Base-by-base conservation (phyloP, 805 yeast species). In the Ogataea paradorogensis region DNA sequence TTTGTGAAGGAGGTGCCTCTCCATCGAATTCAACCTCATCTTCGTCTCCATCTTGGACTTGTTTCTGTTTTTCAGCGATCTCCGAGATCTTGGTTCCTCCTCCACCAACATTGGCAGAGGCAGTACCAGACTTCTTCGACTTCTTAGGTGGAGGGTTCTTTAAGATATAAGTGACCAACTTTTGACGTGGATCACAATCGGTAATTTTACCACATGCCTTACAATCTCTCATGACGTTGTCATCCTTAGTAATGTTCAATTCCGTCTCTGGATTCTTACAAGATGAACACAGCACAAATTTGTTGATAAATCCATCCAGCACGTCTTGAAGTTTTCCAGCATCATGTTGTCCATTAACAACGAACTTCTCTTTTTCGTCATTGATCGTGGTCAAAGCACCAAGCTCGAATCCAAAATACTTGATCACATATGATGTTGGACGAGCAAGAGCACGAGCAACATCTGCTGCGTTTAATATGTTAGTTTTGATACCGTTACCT, bases 211-310 rank as follows among this genome's bases (percentile, higher is more conserved):
- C 99, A 74, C 99, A 93, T 15, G 99, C 99, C 65, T 93, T 93
- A 74, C 99, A 93, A 66, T 93, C 97, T 67, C 89, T 82, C 53
- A 81, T 82, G 60, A 93, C 70, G 51, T 71, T 72, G 30, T 82
- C 93, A 50, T 78, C 82, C 53, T 81, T 84, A 55, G 82, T 80
- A 53, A 93, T 73, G 52, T 81, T 73, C 61, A 90, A 82, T 61
- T 88, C 97, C 16, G 99, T 93, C 70, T 93, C 99, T 33, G 99
- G 99, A 70, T 93, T 93, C 71, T 86, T 85, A 74, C 99, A 93
- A 42, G 87, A 76, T 20, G 85, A 90, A 78, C 99, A 93, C 38
- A 93, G 76, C 47, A 93, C 96, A 60, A 88, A 93, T 66, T 82
- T 90, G 68, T 72, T 73, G 70, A 93, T 93, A 69, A 93, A 93